Evolutionary conservation across 768 basidiomycete species (phyloP).

Genomic region (Trametes cinnabarina): DNA sequence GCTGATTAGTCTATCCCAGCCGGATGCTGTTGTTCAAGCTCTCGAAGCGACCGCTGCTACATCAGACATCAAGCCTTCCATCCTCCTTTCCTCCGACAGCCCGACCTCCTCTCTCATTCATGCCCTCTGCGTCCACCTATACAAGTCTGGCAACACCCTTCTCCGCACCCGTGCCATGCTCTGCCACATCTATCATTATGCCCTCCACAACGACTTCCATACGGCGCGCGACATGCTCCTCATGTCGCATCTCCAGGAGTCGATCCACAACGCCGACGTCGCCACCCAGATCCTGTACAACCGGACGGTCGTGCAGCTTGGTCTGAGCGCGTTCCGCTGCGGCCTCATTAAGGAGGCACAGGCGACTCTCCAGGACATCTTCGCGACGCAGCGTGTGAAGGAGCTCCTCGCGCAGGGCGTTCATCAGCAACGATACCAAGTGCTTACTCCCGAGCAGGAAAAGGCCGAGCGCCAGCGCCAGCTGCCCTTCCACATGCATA

Average conservation of each 20-base stretch:
- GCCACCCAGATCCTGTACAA: constrained; percentile 98
- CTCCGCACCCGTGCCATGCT: constrained; percentile 96
- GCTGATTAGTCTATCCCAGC: too few species aligned
- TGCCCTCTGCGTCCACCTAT: constrained; percentile 85
- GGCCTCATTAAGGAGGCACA: constrained; percentile 95
- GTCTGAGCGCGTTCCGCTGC: constrained; percentile 93
- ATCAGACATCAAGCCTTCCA: constrained; percentile 58
- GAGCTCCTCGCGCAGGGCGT: constrained; percentile 96
- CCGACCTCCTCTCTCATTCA: constrained; percentile 80
- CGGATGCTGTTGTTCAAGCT: constrained; percentile 87
- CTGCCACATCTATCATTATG: constrained; percentile 95
- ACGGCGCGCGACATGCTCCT: constrained; percentile 96
- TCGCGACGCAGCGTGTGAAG: constrained; percentile 94
- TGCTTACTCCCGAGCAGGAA: constrained; percentile 91
- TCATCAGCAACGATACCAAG: constrained; percentile 87
- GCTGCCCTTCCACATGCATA: constrained; percentile 99
- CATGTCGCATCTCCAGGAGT: constrained; percentile 98
- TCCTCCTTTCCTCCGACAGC: constrained; percentile 54
- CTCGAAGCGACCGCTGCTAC: constrained; percentile 70
- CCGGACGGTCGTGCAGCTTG: constrained; percentile 94
- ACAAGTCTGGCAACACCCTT: constrained; percentile 87
- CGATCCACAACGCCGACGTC: constrained; percentile 93
- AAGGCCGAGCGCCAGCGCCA: constrained; percentile 94
- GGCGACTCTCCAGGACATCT: constrained; percentile 90
- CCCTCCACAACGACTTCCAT: constrained; percentile 94